These are phyloP conservation scores for Exophiala sideris DNA, from an alignment of 2,329 filamentous ascomycete species.

Conservation along the genomic window DNA sequence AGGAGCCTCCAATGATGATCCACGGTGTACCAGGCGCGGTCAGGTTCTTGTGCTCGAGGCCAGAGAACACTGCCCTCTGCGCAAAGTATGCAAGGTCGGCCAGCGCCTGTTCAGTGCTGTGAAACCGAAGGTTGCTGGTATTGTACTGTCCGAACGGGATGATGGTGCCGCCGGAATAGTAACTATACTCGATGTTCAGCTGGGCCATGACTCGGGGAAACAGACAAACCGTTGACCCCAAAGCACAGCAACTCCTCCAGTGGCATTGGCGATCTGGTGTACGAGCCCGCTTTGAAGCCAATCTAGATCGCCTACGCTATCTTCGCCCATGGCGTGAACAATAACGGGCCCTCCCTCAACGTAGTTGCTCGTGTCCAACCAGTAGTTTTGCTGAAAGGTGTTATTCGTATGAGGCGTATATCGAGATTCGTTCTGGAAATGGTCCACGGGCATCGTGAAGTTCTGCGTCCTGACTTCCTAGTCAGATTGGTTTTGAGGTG, in stretches of 20 bases:
- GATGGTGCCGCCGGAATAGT: conserved; percentile 66
- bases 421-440: conserved; percentile 19
- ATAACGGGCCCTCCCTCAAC: conserved; percentile 75
- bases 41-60: conserved; percentile 64
- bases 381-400: conserved; percentile 64
- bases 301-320: conserved; percentile 58
- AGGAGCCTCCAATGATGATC: conserved; percentile 78
- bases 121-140: conserved; percentile 69
- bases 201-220: conserved; percentile 30
- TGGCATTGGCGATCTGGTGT: conserved; percentile 65
- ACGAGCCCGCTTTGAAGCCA: conserved; percentile 76
- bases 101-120: conserved; percentile 77
- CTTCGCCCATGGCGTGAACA: conserved; percentile 70
- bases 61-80: conserved; percentile 65
- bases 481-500: not conserved
- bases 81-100: conserved; percentile 82
- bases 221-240: conserved; percentile 70
- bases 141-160: conserved; percentile 64
- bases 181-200: conserved; percentile 71
- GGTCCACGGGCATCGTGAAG: conserved; percentile 16
- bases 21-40: conserved; percentile 65
- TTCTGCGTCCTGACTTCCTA: conserved; percentile 35
- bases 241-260: conserved; percentile 71
- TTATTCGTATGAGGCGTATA: conserved; percentile 29
- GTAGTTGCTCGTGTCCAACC: conserved; percentile 76